A percentile compares a stretch with the other conserved stretches of the same genome.
These are phyloP conservation scores for Lizonia empirigonia DNA, from an alignment of 2,329 filamentous ascomycete species.

Conservation along the genomic window DNA sequence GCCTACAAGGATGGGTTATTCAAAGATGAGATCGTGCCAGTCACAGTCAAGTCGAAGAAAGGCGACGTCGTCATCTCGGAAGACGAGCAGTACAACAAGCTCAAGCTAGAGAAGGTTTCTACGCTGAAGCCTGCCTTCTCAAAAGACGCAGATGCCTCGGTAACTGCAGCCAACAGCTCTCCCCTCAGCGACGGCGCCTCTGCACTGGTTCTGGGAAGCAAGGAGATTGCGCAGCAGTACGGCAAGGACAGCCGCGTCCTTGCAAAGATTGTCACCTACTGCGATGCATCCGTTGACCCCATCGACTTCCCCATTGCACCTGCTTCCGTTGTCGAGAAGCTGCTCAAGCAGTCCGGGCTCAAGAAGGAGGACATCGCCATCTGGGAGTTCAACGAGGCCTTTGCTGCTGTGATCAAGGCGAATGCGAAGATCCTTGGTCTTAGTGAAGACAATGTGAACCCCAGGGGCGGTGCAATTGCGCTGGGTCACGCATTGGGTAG, in stretches of 20 bases:
- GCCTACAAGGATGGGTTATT: slow-evolving; percentile 86
- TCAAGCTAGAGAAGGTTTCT: slow-evolving; percentile 85
- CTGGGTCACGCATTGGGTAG: slow-evolving; percentile 91
- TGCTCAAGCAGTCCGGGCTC: slow-evolving; percentile 85
- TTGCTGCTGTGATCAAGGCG: slow-evolving; percentile 92
- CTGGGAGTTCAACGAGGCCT: slow-evolving; percentile 99
- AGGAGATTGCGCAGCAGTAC: slow-evolving; percentile 79
- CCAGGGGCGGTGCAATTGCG: slow-evolving; percentile 87
- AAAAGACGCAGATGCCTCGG: slow-evolving; percentile 84
- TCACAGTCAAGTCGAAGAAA: slow-evolving; percentile 83
- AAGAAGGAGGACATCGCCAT: slow-evolving; percentile 88
- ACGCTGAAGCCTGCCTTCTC: slow-evolving; percentile 91
- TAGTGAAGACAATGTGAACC: slow-evolving; percentile 80
- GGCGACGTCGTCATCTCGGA: slow-evolving; percentile 75
- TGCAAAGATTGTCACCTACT: slow-evolving; percentile 83
- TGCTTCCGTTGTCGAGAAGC: slow-evolving; percentile 88
- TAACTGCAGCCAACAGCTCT: slow-evolving; percentile 93
- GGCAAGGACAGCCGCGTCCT: slow-evolving; percentile 78
- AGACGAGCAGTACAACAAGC: slow-evolving; percentile 87
- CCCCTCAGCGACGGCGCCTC: slow-evolving; percentile 95
- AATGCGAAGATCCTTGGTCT: slow-evolving; percentile 91
- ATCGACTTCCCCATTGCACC: slow-evolving; percentile 96
- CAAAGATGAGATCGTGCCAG: slow-evolving; percentile 86
- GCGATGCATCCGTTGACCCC: slow-evolving; percentile 84
- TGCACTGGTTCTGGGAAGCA: slow-evolving; percentile 83